These are phyloP conservation scores for Lachancea nothofagi DNA, from an alignment of 805 yeast genomes.

Conservation along the genomic window DNA sequence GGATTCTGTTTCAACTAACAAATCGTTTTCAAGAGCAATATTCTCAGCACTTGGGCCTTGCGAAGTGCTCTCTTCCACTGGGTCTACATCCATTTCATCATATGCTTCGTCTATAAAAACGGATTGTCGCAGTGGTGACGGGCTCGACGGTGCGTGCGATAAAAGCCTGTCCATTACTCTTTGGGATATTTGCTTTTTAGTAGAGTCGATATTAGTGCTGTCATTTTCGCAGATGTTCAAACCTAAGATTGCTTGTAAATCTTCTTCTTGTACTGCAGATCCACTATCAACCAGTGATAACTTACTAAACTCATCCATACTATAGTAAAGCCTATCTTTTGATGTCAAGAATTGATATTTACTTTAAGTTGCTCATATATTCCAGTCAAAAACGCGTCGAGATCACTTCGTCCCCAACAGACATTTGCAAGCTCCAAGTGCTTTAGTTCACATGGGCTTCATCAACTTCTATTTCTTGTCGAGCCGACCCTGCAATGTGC, in stretches of 20 bases:
- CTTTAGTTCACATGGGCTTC: too few species aligned
- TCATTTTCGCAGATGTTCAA: conserved; percentile 15
- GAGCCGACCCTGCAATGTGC: not conserved
- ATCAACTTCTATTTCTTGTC: too few species aligned
- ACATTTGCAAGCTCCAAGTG: too few species aligned
- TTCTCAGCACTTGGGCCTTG: not conserved
- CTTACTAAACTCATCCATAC: conserved; percentile 12
- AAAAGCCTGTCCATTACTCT: conserved; percentile 15
- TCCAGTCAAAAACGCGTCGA: too few species aligned
- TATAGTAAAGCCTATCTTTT: not conserved
- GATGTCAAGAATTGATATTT: not conserved
- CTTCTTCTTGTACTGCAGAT: conserved; percentile 16
- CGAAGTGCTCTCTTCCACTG: not conserved
- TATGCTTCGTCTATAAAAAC: conserved; percentile 11
- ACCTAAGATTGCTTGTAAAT: conserved; percentile 18
- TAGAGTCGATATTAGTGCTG: not conserved
- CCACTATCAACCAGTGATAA: conserved; percentile 5
- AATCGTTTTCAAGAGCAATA: conserved; percentile 5
- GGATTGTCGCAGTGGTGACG: conserved; percentile 16
- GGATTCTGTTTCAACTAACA: conserved; percentile 10
- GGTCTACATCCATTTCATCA: conserved; percentile 21
- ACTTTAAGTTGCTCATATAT: not conserved
- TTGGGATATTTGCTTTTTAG: conserved; percentile 11
- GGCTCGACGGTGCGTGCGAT: conserved; percentile 16
- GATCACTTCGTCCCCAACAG: too few species aligned